phyloP scores from a whole-genome alignment of 2,329 filamentous ascomycete genomes.

The Alternaria sp. region DNA sequence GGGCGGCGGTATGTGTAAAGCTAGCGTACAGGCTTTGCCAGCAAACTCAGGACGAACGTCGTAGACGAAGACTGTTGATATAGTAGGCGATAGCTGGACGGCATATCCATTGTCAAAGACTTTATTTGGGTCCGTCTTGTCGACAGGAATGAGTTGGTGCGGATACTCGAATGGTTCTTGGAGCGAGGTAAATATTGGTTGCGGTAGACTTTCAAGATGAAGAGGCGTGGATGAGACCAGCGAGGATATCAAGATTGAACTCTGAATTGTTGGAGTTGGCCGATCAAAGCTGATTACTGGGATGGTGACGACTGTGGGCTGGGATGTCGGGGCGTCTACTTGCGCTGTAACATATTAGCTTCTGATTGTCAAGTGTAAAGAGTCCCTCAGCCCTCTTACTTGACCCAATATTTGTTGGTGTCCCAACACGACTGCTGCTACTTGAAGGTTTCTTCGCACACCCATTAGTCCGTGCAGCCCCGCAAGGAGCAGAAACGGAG shows the following conservation, averaged over 20 bases:
- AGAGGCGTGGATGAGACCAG: not conserved
- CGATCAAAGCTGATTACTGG: slow-evolving; percentile 6
- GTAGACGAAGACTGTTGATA: slow-evolving; percentile 58
- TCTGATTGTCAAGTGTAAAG: no score
- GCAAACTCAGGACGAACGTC: slow-evolving; percentile 53
- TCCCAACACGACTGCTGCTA: no score
- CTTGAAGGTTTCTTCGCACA: no score
- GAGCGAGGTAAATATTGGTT: slow-evolving; percentile 1
- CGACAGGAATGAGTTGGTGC: slow-evolving; percentile 51
- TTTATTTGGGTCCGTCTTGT: slow-evolving; percentile 47
- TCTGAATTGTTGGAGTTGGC: not conserved
- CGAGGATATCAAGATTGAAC: not conserved
- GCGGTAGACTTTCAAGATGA: slow-evolving; percentile 1
- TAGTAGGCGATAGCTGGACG: slow-evolving; percentile 51
- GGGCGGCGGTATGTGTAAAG: slow-evolving; percentile 58
- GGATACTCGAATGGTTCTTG: slow-evolving; percentile 46
- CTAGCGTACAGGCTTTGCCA: slow-evolving; percentile 58
- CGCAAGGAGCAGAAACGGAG: no score
- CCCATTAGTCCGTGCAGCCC: no score
- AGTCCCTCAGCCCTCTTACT: no score
- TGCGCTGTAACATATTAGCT: not conserved
- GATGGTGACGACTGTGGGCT: slow-evolving; percentile 19
- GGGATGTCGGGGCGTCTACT: slow-evolving; percentile 19
- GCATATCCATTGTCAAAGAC: slow-evolving; percentile 53
- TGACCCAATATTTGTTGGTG: no score